Evolutionary conservation across 2,329 filamentous ascomycete species (phyloP).

Genomic region (Xylariaceae sp.): DNA sequence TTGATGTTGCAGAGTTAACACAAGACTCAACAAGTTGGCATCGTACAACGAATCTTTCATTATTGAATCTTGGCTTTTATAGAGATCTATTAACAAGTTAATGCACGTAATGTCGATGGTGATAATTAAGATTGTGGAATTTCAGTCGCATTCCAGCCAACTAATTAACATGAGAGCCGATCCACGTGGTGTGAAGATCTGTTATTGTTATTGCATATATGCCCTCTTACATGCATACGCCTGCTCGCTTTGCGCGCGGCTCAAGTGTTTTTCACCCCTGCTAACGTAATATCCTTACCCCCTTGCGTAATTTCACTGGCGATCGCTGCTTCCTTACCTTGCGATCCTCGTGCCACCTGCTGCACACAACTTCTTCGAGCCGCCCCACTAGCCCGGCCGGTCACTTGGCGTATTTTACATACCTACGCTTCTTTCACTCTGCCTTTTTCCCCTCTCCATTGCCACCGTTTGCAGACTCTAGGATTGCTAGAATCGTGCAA

Average conservation of each 20-base stretch:
- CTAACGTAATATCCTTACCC: not conserved
- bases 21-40: no score
- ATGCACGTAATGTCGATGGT: not conserved
- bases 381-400: not conserved
- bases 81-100: no score
- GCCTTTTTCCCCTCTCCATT: not conserved
- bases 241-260: not conserved
- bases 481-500: slow-evolving; percentile 16
- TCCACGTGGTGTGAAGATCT: not conserved
- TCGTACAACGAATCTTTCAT: no score
- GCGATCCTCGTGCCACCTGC: not conserved
- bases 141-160: not conserved
- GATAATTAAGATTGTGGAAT: not conserved
- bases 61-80: no score
- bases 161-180: not conserved
- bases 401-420: not conserved
- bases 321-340: not conserved
- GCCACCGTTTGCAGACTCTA: slow-evolving; percentile 11
- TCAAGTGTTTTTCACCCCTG: not conserved
- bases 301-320: not conserved
- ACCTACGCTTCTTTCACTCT: not conserved
- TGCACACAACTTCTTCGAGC: not conserved
- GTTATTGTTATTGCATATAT: not conserved
- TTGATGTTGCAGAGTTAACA: no score
- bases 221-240: not conserved